phyloP scores from a whole-genome alignment of 441 rosid species.

The Mallotus japonicus region DNA sequence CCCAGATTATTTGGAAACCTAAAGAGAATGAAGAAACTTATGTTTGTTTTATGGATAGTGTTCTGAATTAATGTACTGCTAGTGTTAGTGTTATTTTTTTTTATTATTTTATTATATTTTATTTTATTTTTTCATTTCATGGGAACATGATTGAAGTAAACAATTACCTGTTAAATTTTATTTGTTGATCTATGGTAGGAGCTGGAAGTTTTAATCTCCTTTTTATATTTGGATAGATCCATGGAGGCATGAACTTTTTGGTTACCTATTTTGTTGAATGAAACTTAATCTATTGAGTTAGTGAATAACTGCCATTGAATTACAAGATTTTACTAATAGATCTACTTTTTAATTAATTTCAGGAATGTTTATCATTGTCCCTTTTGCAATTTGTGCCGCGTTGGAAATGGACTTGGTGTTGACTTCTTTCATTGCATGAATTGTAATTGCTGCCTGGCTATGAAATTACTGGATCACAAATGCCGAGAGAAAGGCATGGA shows the following conservation, averaged over 20 bases:
- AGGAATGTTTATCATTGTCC: conserved; percentile 76
- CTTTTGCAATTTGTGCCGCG: conserved; percentile 74
- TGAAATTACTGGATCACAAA: conserved; percentile 63
- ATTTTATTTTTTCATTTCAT: no score
- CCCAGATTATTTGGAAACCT: not conserved
- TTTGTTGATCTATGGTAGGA: not conserved
- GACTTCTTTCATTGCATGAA: conserved; percentile 83
- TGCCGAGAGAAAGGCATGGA: conserved; percentile 75
- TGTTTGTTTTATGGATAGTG: not conserved
- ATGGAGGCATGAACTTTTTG: not conserved
- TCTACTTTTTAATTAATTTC: conserved; percentile 25
- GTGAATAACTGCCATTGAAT: not conserved
- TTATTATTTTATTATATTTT: no score
- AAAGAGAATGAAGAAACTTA: not conserved
- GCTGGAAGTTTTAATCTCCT: conserved; percentile 2
- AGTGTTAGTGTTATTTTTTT: no score
- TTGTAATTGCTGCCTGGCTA: conserved; percentile 72
- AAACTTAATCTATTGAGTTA: not conserved
- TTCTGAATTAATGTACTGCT: not conserved
- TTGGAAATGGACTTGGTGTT: conserved; percentile 72
- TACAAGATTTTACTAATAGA: conserved; percentile 4
- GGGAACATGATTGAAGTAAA: not conserved
- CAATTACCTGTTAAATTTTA: not conserved
- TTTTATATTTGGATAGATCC: conserved; percentile 2
- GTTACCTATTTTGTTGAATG: not conserved